Evolutionary conservation across 2,329 filamentous ascomycete genomes (phyloP), one percentile per base, ranked within the genome.

Genomic region (Chalaropsis ovoidea): DNA sequence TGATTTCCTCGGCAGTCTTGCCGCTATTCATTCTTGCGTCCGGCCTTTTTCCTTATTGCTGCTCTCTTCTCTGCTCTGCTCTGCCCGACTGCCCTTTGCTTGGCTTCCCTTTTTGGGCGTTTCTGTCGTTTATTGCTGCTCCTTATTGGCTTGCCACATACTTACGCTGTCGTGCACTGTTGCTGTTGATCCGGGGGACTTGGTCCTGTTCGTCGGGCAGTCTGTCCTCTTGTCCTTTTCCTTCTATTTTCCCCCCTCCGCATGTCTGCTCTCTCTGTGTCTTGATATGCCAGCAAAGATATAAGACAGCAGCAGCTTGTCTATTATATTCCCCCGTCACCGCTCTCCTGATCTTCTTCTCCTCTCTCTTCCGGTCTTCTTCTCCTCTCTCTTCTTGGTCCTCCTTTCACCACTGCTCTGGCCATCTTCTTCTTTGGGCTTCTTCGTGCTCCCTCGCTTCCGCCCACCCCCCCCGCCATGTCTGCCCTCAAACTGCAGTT

Each of bases 81-180:
- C 24, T 35, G 15, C 27, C 31, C 22, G 27, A 10, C 27, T 4
- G 22, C 52, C 27, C 52, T 35, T 56, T 27, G 15, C 27, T 31
- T 7, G 31, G 52, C 27, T 35, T 27, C 52, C 52, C 52, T 56
- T 56, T 56, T 31, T 31, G 52, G 24, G 22, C 24, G 24, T 31
- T 56, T 56, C 13, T n/a, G 52, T 56, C 52, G 52, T 56, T 56
- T 27, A 56, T 56, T 31, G 52, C 52, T 56, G 17, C 13, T 56
- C 52, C 52, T 56, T 56, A 56, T 56, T 56, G 52, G 52, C 10
- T 56, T 35, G 27, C 2, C 52, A 56, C 52, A 56, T 56, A 11
- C 52, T 31, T 56, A 22, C 15, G 27, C 27, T 35, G 52, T 56
- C 15, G 52, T 56, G 52, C 24, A 31, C 27, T 56, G 52, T 56